Evolutionary conservation across 768 basidiomycete species (phyloP).

Genomic region (Myochromella boudieri): DNA sequence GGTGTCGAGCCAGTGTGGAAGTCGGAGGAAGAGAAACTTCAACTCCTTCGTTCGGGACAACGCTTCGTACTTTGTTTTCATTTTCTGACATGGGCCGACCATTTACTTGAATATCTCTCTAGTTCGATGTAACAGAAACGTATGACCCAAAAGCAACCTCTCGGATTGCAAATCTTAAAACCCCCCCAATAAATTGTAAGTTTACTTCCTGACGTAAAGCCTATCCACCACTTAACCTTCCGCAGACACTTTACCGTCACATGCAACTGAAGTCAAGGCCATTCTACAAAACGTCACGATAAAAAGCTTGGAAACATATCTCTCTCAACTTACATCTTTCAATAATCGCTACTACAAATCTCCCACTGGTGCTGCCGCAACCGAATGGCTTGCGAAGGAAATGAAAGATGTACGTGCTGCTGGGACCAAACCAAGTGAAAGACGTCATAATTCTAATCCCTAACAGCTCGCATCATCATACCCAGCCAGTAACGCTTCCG

Average conservation of each 20-base stretch:
- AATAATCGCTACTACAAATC: slow-evolving; percentile 36
- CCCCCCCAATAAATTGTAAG: neutral
- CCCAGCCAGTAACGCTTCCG: slow-evolving; percentile 21
- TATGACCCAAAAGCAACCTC: neutral
- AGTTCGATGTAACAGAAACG: slow-evolving; percentile 5
- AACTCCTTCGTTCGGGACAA: slow-evolving; percentile 2
- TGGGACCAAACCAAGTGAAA: neutral
- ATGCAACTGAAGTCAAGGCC: slow-evolving; percentile 21
- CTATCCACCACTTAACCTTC: neutral
- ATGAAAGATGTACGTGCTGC: slow-evolving; percentile 19
- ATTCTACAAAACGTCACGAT: slow-evolving; percentile 23
- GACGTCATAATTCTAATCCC: neutral
- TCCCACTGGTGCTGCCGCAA: slow-evolving; percentile 28
- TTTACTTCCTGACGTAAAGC: neutral
- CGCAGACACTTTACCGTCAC: slow-evolving; percentile 25
- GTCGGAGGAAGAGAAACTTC: slow-evolving; percentile 12
- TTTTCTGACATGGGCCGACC: too few relatives aligned
- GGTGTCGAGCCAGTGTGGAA: slow-evolving; percentile 14
- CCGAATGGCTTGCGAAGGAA: slow-evolving; percentile 30
- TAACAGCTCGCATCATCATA: slow-evolving; percentile 20
- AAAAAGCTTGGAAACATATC: slow-evolving; percentile 26
- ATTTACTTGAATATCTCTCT: neutral
- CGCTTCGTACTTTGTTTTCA: too few relatives aligned
- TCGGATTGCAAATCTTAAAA: neutral
- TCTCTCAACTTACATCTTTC: slow-evolving; percentile 30